A percentile compares a stretch with the other conserved stretches of the same genome.
phyloP scores from a whole-genome alignment of 2,329 filamentous ascomycete genomes.

The Botrytis sinoallii region DNA sequence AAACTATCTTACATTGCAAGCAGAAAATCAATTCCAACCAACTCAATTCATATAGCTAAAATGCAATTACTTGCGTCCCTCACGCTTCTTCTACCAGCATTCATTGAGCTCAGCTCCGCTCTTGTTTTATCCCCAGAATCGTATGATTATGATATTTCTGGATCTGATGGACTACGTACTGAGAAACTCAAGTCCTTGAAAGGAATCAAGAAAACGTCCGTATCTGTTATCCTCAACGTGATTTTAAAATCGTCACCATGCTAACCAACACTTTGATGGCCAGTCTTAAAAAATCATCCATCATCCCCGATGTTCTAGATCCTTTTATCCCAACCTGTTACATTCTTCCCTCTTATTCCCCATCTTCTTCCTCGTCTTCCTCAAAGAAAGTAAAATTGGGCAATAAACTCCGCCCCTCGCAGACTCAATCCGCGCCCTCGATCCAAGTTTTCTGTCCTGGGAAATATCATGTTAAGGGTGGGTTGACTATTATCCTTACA shows the following conservation, averaged over 20 bases:
- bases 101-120: background rate
- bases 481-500: conserved; percentile 50
- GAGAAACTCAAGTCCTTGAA: background rate
- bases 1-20: background rate
- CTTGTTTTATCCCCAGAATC: conserved; percentile 1
- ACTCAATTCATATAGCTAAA: background rate
- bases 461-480: conserved; percentile 21
- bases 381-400: conserved; percentile 14
- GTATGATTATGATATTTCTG: background rate
- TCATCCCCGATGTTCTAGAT: conserved; percentile 8
- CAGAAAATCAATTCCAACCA: background rate
- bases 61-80: background rate
- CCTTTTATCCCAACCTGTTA: conserved; percentile 11
- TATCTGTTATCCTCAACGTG: background rate
- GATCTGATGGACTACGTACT: background rate
- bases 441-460: conserved; percentile 36
- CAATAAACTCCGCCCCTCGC: conserved; percentile 36
- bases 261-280: background rate
- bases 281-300: conserved; percentile 7
- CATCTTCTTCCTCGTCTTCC: background rate
- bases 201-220: background rate
- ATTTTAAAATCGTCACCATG: background rate
- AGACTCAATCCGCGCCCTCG: conserved; percentile 34
- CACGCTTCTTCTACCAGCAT: background rate
- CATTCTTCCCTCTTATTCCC: background rate